Evolutionary conservation across 2,329 filamentous ascomycete genomes (phyloP), one percentile per base, ranked within the genome.

Genomic region (Fusarium ambrosium): DNA sequence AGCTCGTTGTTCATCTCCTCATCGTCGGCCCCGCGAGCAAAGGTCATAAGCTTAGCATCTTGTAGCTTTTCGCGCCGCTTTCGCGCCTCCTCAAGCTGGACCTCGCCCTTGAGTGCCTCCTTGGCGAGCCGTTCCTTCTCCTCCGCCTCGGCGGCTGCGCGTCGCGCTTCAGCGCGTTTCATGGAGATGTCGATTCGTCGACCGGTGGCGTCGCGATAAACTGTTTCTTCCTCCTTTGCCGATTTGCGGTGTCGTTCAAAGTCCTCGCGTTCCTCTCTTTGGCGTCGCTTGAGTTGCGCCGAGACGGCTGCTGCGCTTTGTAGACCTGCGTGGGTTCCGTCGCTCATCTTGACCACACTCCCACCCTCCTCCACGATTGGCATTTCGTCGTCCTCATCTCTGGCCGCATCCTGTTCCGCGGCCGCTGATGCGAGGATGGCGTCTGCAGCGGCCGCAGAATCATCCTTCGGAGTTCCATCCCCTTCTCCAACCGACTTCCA

Each of bases 141-240:
- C 78, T 95, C 92, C 1, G 92, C 93, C 76, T 93, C 94, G 6
- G 83, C 82, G 2, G 86, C 88, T 11, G 84, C 84, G 60, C 91
- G 90, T n/a, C 94, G 89, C 61, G 94, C 93, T 82, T 98, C 95
- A 22, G 95, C 95, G 27, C 95, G 90, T 83, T 94, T 95, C 93
- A 98, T 94, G 20, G 92, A 92, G 27, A 98, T 90, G 80, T 99
- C 97, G 73, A 99, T 95, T 65, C 97, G 92, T n/a, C 95, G 90
- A 14, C 97, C 97, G 4, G 94, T 97, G 13, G 97, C 97, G 84
- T 99, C 97, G 78, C 97, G 93, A 82, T 98, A 98, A 27, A 98
- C 95, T 0, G 96, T 97, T 84, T 98, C 95, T 78, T 92, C 89
- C 36, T 90, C 89, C 67, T 86, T 84, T 45, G 81, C 82, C 71